Percentiles rank a stretch among this genome's conserved stretches.
Conservation (phyloP, 306 rosid species). For the Rosa multiflora region DNA sequence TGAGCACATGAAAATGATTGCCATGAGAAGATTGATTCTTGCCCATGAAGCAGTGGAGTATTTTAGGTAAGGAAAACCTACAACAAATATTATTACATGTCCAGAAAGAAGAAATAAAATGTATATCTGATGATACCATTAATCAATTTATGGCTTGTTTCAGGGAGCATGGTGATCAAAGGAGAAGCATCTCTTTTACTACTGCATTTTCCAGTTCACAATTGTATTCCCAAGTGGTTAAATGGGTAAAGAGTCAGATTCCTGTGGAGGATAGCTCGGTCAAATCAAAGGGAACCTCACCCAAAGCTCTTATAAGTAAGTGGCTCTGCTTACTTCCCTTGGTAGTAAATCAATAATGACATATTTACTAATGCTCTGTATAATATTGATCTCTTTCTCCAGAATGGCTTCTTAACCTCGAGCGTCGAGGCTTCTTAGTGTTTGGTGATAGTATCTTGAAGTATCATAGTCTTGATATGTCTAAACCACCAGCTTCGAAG, state of each 20-base stretch:
- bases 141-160: constrained; percentile 22
- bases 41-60: constrained; percentile 56
- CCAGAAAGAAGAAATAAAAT: background rate
- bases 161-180: constrained; percentile 72
- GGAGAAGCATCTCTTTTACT: constrained; percentile 50
- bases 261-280: constrained; percentile 41
- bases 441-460: constrained; percentile 49
- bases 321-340: background rate
- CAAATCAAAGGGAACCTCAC: constrained; percentile 46
- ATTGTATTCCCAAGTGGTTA: constrained; percentile 48
- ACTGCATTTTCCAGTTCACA: constrained; percentile 61
- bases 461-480: constrained; percentile 32
- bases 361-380: background rate
- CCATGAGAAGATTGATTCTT: constrained; percentile 61
- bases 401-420: constrained; percentile 76
- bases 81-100: background rate
- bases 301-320: constrained; percentile 59
- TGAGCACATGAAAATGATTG: constrained; percentile 35
- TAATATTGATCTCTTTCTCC: constrained; percentile 21
- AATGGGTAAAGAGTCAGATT: constrained; percentile 43
- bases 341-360: background rate
- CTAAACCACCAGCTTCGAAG: constrained; percentile 28
- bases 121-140: constrained; percentile 1
- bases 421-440: constrained; percentile 55
- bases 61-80: constrained; percentile 45